Base-by-base conservation (phyloP, 73 alveolate species). In the Stentor coeruleus region DNA sequence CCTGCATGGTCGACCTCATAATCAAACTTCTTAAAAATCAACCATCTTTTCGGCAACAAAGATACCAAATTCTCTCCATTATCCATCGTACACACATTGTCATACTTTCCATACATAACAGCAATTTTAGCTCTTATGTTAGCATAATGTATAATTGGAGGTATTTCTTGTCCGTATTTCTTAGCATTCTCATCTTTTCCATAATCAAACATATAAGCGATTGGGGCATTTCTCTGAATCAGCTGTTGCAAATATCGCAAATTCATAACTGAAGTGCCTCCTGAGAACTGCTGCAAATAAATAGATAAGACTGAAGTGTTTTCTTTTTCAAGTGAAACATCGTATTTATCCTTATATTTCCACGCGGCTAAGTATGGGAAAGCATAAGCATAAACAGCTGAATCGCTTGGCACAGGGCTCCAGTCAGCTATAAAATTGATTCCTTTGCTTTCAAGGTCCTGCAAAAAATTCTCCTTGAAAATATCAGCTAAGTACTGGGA, bases 131-230 rank as follows among this genome's bases (percentile, higher is more conserved):
- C n/a, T 66, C 37, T 20, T 1, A 66, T 66, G 26, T 66, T 66
- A 0, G 11, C 36, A 66, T 28, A 33, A 33, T 66, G 49, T 20
- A 66, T 26, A 31, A 26, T 31, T 76, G 6, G 59, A 74, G 87
- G 87, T 3, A 79, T 82, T 31, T 40, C n/a, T 38, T 42, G 4
- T 20, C 89, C 89, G 72, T 88, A 88, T 14, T 31, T 58, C 40
- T 33, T 55, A 3, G 26, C 57, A 76, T 88, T 88, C 3, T 15
- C 85, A 79, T 37, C 33, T 42, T 39, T 38, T 36, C 94, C 94
- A 31, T 49, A 85, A 59, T 88, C 94, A 31, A 66, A 66, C 26
- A 20, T 28, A 20, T 2, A 20, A 20, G 79, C 40, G 79, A 33
- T 26, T 0, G 79, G 79, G 33, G 36, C 11, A 11, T 66, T 66